phyloP scores from a whole-genome alignment of 2,329 filamentous ascomycete genomes.

The Septoria petroselini region DNA sequence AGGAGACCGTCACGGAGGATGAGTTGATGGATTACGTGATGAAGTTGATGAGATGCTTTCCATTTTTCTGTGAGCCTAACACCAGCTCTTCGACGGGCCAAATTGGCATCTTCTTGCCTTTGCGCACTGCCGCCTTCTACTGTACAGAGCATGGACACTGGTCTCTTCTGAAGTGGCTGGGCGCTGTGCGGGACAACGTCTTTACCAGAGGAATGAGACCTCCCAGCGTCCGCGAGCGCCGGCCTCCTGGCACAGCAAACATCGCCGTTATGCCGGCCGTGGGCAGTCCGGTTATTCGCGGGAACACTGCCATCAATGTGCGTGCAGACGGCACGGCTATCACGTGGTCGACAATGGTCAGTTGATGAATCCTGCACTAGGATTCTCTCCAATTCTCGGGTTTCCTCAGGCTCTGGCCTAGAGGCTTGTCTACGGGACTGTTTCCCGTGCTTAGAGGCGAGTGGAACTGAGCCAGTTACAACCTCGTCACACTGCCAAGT shows the following conservation, averaged over 20 bases:
- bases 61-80: slow-evolving; percentile 34
- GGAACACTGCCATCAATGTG: background rate
- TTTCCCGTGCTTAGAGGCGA: too few species aligned
- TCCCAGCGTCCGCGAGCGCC: slow-evolving; percentile 21
- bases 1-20: slow-evolving; percentile 25
- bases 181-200: slow-evolving; percentile 25
- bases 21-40: slow-evolving; percentile 31
- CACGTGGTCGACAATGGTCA: background rate
- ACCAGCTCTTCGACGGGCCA: slow-evolving; percentile 31
- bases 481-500: too few species aligned
- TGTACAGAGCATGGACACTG: slow-evolving; percentile 31
- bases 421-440: too few species aligned
- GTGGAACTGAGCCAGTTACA: too few species aligned
- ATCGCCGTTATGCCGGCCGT: slow-evolving; percentile 52
- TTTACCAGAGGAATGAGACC: slow-evolving; percentile 32
- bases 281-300: background rate
- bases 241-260: slow-evolving; percentile 2
- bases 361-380: background rate
- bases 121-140: slow-evolving; percentile 32
- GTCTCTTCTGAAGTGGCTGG: slow-evolving; percentile 30
- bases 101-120: slow-evolving; percentile 34
- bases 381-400: too few species aligned
- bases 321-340: background rate
- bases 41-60: slow-evolving; percentile 32
- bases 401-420: too few species aligned